A percentile compares a stretch with the other conserved stretches of the same genome.
These are phyloP conservation scores for Haberlea rhodopensis DNA, from an alignment of 257 asterid species.

Conservation along the genomic window DNA sequence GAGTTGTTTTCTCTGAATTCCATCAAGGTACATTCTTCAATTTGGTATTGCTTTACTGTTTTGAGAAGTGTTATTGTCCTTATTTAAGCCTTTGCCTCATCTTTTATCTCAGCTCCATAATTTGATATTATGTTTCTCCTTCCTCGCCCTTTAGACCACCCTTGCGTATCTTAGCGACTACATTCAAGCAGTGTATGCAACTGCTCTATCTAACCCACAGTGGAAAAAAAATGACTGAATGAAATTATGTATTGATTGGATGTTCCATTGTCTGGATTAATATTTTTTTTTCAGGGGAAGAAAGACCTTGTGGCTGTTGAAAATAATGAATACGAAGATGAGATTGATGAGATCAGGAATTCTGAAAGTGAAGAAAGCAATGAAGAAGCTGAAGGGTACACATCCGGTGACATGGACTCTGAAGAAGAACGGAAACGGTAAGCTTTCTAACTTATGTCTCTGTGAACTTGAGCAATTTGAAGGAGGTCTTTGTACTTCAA, in stretches of 20 bases:
- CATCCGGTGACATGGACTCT: constrained; percentile 71
- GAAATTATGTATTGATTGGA: background rate
- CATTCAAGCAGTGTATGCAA: background rate
- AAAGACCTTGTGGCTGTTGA: constrained; percentile 82
- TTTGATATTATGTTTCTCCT: background rate
- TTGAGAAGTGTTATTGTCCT: background rate
- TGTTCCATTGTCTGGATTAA: too few relatives aligned
- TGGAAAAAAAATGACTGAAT: background rate
- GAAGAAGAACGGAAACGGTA: constrained; percentile 87
- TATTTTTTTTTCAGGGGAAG: constrained; percentile 49
- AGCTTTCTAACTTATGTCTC: constrained; percentile 11
- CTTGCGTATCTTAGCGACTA: background rate
- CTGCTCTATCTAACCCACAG: background rate
- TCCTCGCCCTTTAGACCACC: background rate
- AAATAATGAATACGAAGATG: constrained; percentile 60
- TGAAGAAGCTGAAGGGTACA: constrained; percentile 41
- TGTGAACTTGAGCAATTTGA: constrained; percentile 17
- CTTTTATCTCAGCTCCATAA: background rate
- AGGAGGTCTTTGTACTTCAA: background rate
- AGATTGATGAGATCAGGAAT: constrained; percentile 45
- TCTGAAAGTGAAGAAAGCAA: constrained; percentile 60
- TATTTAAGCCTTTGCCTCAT: background rate
- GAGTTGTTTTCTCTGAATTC: constrained; percentile 77
- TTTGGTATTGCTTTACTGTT: constrained; percentile 41
- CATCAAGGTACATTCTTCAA: constrained; percentile 47